These are phyloP conservation scores for Aspergillus sp. DNA, from an alignment of 2,329 filamentous ascomycete species.

Conservation along the genomic window DNA sequence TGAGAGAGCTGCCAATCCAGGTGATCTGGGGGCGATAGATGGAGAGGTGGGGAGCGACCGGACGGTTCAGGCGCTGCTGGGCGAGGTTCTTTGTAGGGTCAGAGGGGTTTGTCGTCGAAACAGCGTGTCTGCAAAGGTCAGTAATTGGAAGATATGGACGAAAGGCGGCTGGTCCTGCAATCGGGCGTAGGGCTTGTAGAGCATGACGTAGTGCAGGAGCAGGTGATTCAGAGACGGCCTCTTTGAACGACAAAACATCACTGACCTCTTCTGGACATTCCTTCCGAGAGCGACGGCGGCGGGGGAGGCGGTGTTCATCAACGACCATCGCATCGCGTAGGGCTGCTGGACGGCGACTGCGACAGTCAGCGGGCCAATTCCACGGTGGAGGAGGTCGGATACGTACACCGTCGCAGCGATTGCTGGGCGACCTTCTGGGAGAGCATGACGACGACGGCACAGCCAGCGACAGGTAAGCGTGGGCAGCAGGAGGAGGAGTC, in stretches of 20 bases:
- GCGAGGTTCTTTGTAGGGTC: conserved; percentile 54
- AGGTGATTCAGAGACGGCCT: neutral
- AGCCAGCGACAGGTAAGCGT: conserved; percentile 4
- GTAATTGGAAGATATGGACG: neutral
- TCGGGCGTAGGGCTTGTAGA: conserved; percentile 12
- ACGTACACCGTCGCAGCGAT: conserved; percentile 41
- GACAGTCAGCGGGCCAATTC: conserved; percentile 12
- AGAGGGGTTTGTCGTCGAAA: conserved; percentile 20
- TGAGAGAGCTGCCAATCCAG: conserved; percentile 65
- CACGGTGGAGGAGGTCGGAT: neutral
- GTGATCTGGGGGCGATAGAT: conserved; percentile 86
- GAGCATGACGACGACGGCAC: conserved; percentile 31
- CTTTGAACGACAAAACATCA: conserved; percentile 1
- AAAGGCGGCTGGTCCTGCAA: neutral
- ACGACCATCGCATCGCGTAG: conserved; percentile 31
- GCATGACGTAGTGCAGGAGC: conserved; percentile 1
- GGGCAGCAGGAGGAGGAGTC: conserved; percentile 5
- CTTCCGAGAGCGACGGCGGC: conserved; percentile 36
- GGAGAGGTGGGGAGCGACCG: conserved; percentile 71
- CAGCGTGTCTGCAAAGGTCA: conserved; percentile 20
- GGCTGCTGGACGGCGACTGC: conserved; percentile 39
- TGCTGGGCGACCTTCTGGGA: conserved; percentile 40
- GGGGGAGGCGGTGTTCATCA: conserved; percentile 36
- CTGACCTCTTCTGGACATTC: conserved; percentile 37
- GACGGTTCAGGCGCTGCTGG: conserved; percentile 69